phyloP scores from a whole-genome alignment of 1,139 yeast species.

The Blastobotrys petasosporus region DNA sequence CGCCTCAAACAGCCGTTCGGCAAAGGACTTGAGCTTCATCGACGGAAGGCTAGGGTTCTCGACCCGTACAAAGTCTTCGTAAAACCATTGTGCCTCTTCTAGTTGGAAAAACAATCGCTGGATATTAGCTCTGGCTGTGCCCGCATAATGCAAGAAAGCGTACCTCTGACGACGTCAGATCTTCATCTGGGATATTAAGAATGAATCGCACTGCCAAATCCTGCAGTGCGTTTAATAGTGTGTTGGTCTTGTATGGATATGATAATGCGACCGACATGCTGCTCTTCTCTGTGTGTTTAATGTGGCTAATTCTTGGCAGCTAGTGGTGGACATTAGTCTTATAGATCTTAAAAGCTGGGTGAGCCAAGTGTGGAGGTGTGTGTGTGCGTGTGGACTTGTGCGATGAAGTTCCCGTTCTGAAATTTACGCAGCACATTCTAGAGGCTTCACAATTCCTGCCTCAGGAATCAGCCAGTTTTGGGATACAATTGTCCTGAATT shows the following conservation, averaged over 20 bases:
- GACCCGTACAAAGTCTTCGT: slow-evolving; percentile 74
- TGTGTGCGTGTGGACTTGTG: too few relatives aligned
- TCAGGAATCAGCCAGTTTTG: too few relatives aligned
- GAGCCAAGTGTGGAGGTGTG: too few relatives aligned
- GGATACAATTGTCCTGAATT: too few relatives aligned
- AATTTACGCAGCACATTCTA: too few relatives aligned
- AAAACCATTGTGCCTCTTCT: slow-evolving; percentile 99
- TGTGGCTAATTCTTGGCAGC: too few relatives aligned
- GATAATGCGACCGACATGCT: slow-evolving; percentile 24
- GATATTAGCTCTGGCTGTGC: neutral
- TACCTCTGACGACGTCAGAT: slow-evolving; percentile 69
- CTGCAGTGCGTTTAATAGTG: slow-evolving; percentile 73
- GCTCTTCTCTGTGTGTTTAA: neutral
- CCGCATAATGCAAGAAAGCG: neutral
- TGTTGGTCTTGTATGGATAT: slow-evolving; percentile 28
- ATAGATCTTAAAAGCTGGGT: too few relatives aligned
- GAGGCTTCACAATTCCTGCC: too few relatives aligned
- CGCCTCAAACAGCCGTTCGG: slow-evolving; percentile 61
- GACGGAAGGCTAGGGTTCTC: slow-evolving; percentile 72
- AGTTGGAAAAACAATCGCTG: slow-evolving; percentile 81
- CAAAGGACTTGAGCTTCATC: slow-evolving; percentile 75
- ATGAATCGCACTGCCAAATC: slow-evolving; percentile 86
- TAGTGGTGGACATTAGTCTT: too few relatives aligned
- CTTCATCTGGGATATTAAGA: slow-evolving; percentile 88
- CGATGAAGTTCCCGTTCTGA: too few relatives aligned